A percentile compares a stretch with the other conserved stretches of the same genome.
Conservation (phyloP, 208 protist genomes). For the Trypanosoma platydactyli region DNA sequence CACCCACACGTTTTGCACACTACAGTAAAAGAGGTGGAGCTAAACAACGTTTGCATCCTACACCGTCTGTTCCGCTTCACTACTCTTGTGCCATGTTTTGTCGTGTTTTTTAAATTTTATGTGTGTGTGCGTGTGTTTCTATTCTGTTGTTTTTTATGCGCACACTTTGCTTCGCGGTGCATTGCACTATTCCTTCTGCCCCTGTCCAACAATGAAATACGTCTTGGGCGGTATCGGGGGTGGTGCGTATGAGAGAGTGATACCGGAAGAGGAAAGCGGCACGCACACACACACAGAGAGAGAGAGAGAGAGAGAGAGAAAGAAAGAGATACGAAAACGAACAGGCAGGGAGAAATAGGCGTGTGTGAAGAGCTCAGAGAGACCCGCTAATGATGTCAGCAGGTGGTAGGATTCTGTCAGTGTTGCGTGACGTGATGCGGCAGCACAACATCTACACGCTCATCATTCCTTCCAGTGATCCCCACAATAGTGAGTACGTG, state of each 20-base stretch:
- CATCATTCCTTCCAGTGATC: conserved; percentile 91
- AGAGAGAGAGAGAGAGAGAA: background rate
- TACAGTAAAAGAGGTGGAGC: no score
- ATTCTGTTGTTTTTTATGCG: no score
- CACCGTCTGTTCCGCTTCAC: background rate
- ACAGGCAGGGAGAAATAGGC: no score
- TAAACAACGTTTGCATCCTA: no score
- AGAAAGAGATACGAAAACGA: no score
- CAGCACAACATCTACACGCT: conserved; percentile 69
- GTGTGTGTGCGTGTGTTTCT: background rate
- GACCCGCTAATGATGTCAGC: conserved; percentile 29
- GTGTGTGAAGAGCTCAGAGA: background rate
- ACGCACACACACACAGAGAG: background rate
- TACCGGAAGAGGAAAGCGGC: no score
- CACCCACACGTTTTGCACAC: no score
- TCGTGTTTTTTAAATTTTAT: background rate
- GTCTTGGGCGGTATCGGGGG: no score
- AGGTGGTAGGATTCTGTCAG: conserved; percentile 40
- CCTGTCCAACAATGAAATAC: no score
- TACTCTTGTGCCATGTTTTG: background rate
- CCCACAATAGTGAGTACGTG: conserved; percentile 97
- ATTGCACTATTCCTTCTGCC: no score
- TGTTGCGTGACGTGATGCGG: conserved; percentile 79
- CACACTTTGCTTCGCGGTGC: no score
- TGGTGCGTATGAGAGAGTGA: no score